Conservation (phyloP, 495 filamentous ascomycete species). For the Friedmanniomyces simplex region DNA sequence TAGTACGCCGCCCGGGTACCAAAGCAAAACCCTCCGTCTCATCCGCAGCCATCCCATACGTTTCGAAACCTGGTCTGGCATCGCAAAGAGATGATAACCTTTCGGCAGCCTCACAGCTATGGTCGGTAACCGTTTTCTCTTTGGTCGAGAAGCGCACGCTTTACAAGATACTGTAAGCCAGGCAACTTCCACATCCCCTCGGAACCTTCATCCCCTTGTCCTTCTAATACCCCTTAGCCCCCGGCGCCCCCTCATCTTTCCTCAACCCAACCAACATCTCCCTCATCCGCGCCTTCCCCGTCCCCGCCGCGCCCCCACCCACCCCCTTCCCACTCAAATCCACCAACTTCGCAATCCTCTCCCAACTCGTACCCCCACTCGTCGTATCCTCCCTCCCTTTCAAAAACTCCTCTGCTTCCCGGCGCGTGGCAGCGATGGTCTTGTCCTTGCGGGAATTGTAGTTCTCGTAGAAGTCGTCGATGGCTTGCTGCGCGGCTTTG, state of each 20-base stretch:
- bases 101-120: no score
- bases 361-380: constrained; percentile 93
- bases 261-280: constrained; percentile 78
- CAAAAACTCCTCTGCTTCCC: constrained; percentile 92
- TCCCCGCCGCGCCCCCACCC: constrained; percentile 73
- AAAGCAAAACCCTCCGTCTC: no score
- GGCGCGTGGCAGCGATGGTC: constrained; percentile 65
- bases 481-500: constrained; percentile 73
- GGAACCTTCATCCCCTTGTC: no score
- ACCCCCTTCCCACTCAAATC: constrained; percentile 90
- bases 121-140: no score
- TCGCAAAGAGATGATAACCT: no score
- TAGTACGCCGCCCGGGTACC: no score
- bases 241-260: constrained; percentile 92
- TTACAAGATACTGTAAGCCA: no score
- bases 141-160: no score
- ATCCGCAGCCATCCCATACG: no score
- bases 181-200: no score
- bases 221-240: constrained; percentile 44
- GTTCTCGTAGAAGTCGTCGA: constrained; percentile 98
- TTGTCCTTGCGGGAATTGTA: constrained; percentile 98
- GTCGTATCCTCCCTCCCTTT: constrained; percentile 80
- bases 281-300: constrained; percentile 88
- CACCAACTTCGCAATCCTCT: constrained; percentile 91
- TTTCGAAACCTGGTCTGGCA: no score